A percentile compares a stretch with the other conserved stretches of the same genome.
Conservation (phyloP, 2,329 filamentous ascomycete species). For the Onygena corvina region DNA sequence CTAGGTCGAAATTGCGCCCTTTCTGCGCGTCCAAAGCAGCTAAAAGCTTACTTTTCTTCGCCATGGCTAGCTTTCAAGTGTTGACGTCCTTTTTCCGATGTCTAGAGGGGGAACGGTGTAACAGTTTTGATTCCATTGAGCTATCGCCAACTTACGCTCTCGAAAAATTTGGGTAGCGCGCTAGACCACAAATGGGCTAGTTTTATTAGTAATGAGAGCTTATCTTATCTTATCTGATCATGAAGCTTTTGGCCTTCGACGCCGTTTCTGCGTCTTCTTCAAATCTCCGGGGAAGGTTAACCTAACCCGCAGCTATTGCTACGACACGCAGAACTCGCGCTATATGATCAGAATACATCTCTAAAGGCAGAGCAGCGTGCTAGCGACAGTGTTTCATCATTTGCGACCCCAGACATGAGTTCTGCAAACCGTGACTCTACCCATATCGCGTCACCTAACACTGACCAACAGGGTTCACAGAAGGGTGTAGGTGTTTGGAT, state of each 20-base stretch:
- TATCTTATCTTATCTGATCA: conserved; percentile 10
- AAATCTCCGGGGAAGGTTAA: neutral
- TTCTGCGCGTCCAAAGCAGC: conserved; percentile 47
- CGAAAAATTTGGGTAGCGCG: conserved; percentile 9
- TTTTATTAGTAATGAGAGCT: neutral
- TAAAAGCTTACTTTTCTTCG: conserved; percentile 47
- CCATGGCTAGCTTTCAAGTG: conserved; percentile 28
- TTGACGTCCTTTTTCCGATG: neutral
- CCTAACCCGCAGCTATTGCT: neutral
- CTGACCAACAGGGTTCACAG: neutral
- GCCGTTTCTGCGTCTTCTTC: neutral
- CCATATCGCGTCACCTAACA: neutral
- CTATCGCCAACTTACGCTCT: conserved; percentile 4
- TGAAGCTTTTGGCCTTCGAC: neutral
- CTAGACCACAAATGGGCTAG: conserved; percentile 6
- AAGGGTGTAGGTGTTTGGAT: neutral
- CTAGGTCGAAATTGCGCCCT: conserved; percentile 58
- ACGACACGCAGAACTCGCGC: neutral
- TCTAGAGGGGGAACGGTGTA: neutral
- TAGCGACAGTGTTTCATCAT: neutral
- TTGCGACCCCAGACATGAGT: neutral
- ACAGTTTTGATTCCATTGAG: neutral
- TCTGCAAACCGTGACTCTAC: neutral
- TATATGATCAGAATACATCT: neutral
- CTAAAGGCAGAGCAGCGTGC: too few relatives aligned